Evolutionary conservation across 1,139 yeast species (phyloP), one percentile per base, ranked within the genome.

Genomic region (Saccharomyces hybrid): DNA sequence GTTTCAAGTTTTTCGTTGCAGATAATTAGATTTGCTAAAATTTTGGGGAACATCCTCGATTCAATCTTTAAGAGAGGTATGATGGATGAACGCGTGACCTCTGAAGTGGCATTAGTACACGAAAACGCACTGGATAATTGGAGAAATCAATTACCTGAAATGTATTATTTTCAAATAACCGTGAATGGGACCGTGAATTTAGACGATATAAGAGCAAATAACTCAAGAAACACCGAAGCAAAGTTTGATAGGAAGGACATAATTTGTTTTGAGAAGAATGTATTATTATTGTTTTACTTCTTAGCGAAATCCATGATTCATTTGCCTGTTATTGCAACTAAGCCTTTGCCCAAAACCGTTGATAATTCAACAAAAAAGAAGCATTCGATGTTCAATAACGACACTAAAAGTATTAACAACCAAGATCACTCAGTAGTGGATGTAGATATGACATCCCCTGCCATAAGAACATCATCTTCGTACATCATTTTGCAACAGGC

Each of bases 231-330:
- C 20, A 29, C 13, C 8, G 27, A 25, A 46, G 9, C 47, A 46
- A 20, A 8, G 6, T 46, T 46, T 23, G 47, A 46, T 2, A 46
- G 13, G 11, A 46, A 46, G 13, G 29, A 46, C 47, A 52, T 38
- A 8, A 38, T 38, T 8, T 9, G 16, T n/a, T 50, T 56, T 53
- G 81, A 79, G 51, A 83, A 81, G 55, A 83, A 83, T 55, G 75
- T 84, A 11, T 73, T 85, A 2, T 71, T 88, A 57, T 74, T 85
- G 13, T 80, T 84, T 49, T 89, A 87, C 67, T 87, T 85, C 68
- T 87, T 87, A 65, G 93, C 96, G 3, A 84, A 85, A 59, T 80
- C 88, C 46, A 76, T 89, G 69, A 84, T 88, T 34, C 90, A 88
- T 67, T 76, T 88, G 66, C 96, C 96, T 0, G 80, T 87, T 2